Evolutionary conservation across 2,329 filamentous ascomycete species (phyloP).

Genomic region (Zymoseptoria passerinii): DNA sequence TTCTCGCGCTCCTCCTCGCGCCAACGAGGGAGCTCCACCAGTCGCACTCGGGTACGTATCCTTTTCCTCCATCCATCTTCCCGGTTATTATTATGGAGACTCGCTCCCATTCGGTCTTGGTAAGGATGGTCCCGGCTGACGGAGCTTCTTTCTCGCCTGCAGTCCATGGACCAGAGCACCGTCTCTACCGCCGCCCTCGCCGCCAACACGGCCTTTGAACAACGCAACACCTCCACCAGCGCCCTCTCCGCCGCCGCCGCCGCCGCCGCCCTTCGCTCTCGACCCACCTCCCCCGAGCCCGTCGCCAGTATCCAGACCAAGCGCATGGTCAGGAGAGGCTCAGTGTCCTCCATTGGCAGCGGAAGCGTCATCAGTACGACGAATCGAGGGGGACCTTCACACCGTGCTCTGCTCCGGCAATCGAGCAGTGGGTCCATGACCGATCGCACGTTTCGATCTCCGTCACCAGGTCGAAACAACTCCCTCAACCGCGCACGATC

Average conservation of each 20-base stretch:
- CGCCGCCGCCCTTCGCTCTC: constrained; percentile 71
- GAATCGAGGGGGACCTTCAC: constrained; percentile 25
- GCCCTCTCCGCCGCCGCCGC: constrained; percentile 78
- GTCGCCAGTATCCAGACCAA: constrained; percentile 82
- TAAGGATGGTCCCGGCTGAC: constrained; percentile 1
- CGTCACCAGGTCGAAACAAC: constrained; percentile 48
- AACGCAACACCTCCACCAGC: constrained; percentile 53
- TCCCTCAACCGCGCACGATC: constrained; percentile 19
- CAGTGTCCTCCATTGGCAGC: constrained; percentile 58
- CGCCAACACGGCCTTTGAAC: constrained; percentile 61
- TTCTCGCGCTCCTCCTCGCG: constrained; percentile 7
- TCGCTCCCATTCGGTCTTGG: neutral
- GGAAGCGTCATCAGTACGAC: constrained; percentile 28
- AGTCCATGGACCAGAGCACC: constrained; percentile 51
- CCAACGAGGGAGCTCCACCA: constrained; percentile 13
- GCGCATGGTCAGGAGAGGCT: constrained; percentile 67
- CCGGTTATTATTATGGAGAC: neutral
- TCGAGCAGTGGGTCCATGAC: constrained; percentile 76
- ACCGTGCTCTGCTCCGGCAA: constrained; percentile 50
- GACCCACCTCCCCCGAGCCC: constrained; percentile 67
- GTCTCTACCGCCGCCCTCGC: constrained; percentile 72
- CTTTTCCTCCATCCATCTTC: neutral
- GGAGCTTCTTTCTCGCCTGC: neutral
- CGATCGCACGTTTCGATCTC: constrained; percentile 76
- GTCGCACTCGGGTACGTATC: constrained; percentile 2